Evolutionary conservation across 768 basidiomycete species (phyloP), one percentile per base, ranked within the genome.

Genomic region (Candolleomyces aberdarensis): DNA sequence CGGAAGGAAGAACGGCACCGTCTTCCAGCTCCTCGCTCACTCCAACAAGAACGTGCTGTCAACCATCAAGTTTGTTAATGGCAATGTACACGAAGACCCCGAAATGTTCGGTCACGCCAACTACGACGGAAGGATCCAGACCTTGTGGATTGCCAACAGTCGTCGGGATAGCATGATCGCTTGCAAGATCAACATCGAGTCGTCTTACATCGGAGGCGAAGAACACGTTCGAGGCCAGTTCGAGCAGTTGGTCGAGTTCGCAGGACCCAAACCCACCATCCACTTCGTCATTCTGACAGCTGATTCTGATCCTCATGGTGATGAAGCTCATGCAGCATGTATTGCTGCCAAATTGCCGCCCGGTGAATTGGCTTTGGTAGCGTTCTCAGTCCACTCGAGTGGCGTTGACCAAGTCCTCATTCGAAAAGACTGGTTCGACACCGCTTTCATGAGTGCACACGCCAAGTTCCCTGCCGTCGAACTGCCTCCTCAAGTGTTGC

Each of bases 91-190:
- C 61, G 92, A 94, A 46, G 92, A 93, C 67, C 78, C 78, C 15
- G 91, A 92, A 9, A 94, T 94, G 90, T 94, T 92, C 70, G 91
- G 92, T 14, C 92, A 94, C 67, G 85, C 89, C 64, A 88, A 84
- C 67, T 94, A 94, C 69, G 92, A 94, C 74, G 81, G 89, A 0
- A 79, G 90, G 49, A 93, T 94, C 62, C 89, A 90, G 75, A 93
- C 91, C 0, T 78, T 94, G 32, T 94, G 92, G 92, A 81, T 94
- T 19, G 92, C 92, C 57, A 93, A 93, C 70, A 91, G 85, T 71
- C 85, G 89, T 49, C 83, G 92, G 22, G 90, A 92, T 62, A 93
- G 91, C 71, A 80, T 94, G 75, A 84, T 94, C 40, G 92, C 91
- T 14, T 79, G 92, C 69, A 90, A 86, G 72, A 80, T 93, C 60